These are phyloP conservation scores for Rubroboletus pulcherrimus DNA, from an alignment of 768 basidiomycete genomes.

Conservation along the genomic window DNA sequence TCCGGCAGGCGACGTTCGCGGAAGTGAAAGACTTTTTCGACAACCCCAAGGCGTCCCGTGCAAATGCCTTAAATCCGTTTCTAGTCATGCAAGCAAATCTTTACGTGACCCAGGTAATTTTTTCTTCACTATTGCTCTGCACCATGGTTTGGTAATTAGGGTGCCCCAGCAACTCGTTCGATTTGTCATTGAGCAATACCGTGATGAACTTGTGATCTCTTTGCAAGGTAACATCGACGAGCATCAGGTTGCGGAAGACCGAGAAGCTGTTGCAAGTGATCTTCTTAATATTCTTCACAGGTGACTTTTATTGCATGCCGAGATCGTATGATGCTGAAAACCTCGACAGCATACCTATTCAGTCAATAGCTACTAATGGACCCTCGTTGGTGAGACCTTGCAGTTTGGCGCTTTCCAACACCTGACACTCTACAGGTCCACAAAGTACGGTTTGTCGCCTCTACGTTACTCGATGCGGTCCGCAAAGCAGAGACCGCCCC, in stretches of 20 bases:
- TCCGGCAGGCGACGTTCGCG: slow-evolving; percentile 78
- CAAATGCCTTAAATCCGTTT: slow-evolving; percentile 84
- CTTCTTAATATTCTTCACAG: slow-evolving; percentile 82
- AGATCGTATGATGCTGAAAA: slow-evolving; percentile 2
- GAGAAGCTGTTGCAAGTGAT: slow-evolving; percentile 84
- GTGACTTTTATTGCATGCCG: slow-evolving; percentile 32
- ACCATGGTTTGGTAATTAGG: not conserved
- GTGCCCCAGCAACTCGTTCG: slow-evolving; percentile 81
- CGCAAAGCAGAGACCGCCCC: slow-evolving; percentile 77
- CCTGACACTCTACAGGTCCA: slow-evolving; percentile 53
- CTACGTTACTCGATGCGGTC: slow-evolving; percentile 81
- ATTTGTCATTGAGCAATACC: slow-evolving; percentile 89
- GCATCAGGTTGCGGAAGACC: slow-evolving; percentile 61
- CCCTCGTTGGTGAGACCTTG: slow-evolving; percentile 60
- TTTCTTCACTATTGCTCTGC: not conserved
- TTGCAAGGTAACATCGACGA: slow-evolving; percentile 66
- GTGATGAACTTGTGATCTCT: slow-evolving; percentile 73
- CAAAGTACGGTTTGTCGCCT: slow-evolving; percentile 92
- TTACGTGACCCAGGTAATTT: slow-evolving; percentile 81
- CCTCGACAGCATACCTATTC: slow-evolving; percentile 73
- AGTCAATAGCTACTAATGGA: slow-evolving; percentile 87
- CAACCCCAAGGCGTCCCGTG: slow-evolving; percentile 82
- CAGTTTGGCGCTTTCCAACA: not conserved
- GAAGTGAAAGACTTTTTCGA: slow-evolving; percentile 91
- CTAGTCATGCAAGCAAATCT: slow-evolving; percentile 91